Evolutionary conservation across 345 rosid species (phyloP).

Genomic region (Eucalyptus curtisii): DNA sequence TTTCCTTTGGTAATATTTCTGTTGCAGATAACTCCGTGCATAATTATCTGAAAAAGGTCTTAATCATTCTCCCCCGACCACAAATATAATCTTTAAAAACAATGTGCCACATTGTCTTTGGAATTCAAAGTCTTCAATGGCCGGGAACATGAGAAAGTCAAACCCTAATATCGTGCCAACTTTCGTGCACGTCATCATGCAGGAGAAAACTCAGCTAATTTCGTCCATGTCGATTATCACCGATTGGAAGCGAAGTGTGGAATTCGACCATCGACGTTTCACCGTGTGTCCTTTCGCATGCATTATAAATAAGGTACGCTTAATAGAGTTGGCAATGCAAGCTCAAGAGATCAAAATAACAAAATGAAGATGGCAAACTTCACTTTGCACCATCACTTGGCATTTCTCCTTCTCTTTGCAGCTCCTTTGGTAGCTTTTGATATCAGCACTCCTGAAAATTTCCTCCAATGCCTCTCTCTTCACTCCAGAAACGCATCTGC

Average conservation of each 20-base stretch:
- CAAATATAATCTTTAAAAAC: neutral
- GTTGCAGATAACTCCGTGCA: neutral
- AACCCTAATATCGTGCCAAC: neutral
- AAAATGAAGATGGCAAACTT: neutral
- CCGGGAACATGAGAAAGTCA: neutral
- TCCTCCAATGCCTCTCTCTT: conserved; percentile 1
- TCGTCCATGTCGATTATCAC: neutral
- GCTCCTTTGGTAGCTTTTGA: neutral
- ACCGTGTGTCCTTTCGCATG: neutral
- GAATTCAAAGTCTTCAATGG: neutral
- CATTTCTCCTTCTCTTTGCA: neutral
- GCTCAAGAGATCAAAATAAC: neutral
- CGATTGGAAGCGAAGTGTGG: neutral
- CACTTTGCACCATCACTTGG: neutral
- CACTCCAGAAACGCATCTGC: neutral
- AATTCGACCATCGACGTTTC: neutral
- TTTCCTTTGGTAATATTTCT: neutral
- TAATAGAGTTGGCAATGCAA: neutral
- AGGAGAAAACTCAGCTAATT: neutral
- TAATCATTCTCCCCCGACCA: neutral
- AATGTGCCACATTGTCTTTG: neutral
- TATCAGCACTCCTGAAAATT: neutral
- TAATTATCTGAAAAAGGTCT: neutral
- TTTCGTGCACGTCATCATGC: neutral
- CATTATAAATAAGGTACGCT: neutral